Evolutionary conservation across 805 yeast genomes (phyloP).

Genomic region (Candida methanosorbosa): DNA sequence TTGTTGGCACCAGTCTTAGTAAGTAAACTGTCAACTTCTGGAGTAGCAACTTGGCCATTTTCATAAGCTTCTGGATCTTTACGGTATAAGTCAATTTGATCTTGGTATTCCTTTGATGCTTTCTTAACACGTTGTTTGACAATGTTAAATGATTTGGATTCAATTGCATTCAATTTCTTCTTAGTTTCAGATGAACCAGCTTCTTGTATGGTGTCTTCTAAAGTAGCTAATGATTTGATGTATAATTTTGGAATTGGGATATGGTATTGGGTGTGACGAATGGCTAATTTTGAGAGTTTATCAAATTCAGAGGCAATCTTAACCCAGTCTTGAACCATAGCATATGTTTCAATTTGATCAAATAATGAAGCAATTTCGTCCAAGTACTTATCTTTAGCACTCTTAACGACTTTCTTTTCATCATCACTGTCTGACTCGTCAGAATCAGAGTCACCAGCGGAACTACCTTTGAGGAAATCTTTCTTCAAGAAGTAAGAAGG

Average conservation of each 20-base stretch:
- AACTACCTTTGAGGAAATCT: slow-evolving; percentile 33
- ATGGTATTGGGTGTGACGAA: slow-evolving; percentile 71
- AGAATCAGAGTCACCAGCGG: slow-evolving; percentile 28
- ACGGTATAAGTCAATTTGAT: slow-evolving; percentile 49
- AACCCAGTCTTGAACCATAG: slow-evolving; percentile 72
- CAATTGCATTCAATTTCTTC: slow-evolving; percentile 73
- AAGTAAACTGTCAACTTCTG: too few species aligned
- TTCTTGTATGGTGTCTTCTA: slow-evolving; percentile 60
- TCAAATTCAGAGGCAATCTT: slow-evolving; percentile 71
- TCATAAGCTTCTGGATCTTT: slow-evolving; percentile 71
- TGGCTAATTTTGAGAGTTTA: slow-evolving; percentile 54
- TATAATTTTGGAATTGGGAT: slow-evolving; percentile 63
- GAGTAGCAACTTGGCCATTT: slow-evolving; percentile 28
- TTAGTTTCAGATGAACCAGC: slow-evolving; percentile 37
- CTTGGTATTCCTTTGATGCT: slow-evolving; percentile 59
- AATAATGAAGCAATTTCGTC: slow-evolving; percentile 73
- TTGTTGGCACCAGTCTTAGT: slow-evolving; percentile 28
- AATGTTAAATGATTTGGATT: slow-evolving; percentile 80
- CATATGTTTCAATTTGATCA: slow-evolving; percentile 60
- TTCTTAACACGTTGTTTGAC: slow-evolving; percentile 83
- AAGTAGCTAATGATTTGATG: slow-evolving; percentile 57
- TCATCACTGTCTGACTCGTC: slow-evolving; percentile 42
- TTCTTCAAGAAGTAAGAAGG: slow-evolving; percentile 50
- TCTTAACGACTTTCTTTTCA: slow-evolving; percentile 78
- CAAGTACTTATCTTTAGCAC: slow-evolving; percentile 85